phyloP scores from a whole-genome alignment of 495 filamentous ascomycete species.

The Haplographium delicatum region DNA sequence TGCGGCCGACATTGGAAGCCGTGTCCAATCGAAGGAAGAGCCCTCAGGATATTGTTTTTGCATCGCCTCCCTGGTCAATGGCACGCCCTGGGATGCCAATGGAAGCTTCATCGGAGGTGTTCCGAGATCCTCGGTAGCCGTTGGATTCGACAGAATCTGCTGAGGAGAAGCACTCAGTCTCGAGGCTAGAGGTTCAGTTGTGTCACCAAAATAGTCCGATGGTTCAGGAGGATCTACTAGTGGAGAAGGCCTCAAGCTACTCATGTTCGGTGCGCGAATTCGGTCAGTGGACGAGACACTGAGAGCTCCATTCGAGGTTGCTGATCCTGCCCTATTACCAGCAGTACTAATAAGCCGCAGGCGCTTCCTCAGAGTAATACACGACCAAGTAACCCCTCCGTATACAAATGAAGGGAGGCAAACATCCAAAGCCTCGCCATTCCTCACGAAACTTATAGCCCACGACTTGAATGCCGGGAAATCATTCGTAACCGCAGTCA shows the following conservation, averaged over 20 bases:
- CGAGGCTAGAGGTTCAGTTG: conserved; percentile 3
- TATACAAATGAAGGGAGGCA: conserved; percentile 45
- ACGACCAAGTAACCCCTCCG: conserved; percentile 56
- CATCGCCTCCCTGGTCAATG: conserved; percentile 5
- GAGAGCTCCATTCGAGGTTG: conserved; percentile 22
- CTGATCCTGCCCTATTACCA: conserved; percentile 29
- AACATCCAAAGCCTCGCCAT: conserved; percentile 40
- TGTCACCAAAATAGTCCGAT: conserved; percentile 43
- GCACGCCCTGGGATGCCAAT: not conserved
- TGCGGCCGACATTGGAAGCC: conserved; percentile 48
- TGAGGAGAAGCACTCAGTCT: not conserved
- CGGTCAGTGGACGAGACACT: conserved; percentile 13
- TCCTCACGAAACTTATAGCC: conserved; percentile 45
- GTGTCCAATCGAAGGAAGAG: conserved; percentile 64
- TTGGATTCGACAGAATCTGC: not conserved
- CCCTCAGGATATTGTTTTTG: conserved; percentile 8
- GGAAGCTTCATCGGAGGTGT: conserved; percentile 9
- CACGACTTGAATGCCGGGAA: conserved; percentile 58
- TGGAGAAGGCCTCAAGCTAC: conserved; percentile 1
- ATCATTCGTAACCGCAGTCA: conserved; percentile 31
- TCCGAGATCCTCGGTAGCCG: not conserved
- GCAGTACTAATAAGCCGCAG: conserved; percentile 56
- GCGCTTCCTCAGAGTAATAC: conserved; percentile 55
- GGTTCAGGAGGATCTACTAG: conserved; percentile 27
- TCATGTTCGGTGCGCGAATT: not conserved